phyloP scores from a whole-genome alignment of 208 protist genomes.

The Leishmania lainsoni region DNA sequence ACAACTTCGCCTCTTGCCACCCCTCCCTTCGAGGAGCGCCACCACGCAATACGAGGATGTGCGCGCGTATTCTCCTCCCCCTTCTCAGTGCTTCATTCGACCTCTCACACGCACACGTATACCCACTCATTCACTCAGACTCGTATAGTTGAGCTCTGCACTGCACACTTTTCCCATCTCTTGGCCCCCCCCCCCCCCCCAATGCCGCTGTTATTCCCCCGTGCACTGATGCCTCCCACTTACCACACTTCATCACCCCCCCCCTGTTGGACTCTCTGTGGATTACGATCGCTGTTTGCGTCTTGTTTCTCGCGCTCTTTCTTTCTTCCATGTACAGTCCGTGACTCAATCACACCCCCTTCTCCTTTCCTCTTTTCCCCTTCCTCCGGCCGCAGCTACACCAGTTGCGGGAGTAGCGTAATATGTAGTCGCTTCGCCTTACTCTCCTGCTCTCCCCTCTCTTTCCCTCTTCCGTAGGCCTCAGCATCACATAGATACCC shows the following conservation, averaged over 20 bases:
- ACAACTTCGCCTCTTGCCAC: not conserved
- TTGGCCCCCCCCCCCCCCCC: not conserved
- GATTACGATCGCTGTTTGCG: not conserved
- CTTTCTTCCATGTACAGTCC: slow-evolving; percentile 3
- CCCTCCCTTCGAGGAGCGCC: not conserved
- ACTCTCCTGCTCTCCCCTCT: not conserved
- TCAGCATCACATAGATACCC: not conserved
- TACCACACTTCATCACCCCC: not conserved
- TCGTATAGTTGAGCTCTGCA: not conserved
- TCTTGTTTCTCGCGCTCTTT: not conserved
- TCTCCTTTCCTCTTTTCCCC: not conserved
- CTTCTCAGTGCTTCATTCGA: not conserved
- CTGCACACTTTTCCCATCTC: not conserved
- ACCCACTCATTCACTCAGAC: not conserved
- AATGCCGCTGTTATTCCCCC: not conserved
- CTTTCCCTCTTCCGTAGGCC: not conserved
- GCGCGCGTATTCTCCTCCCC: not conserved
- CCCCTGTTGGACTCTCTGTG: not conserved
- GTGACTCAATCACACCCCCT: not conserved
- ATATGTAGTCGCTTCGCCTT: not conserved
- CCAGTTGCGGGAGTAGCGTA: not conserved
- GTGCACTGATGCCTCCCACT: not conserved
- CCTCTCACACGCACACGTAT: not conserved
- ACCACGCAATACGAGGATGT: not conserved
- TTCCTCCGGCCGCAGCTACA: not conserved